Evolutionary conservation across 1,139 yeast genomes (phyloP).

Genomic region (Petasospora fabianii): DNA sequence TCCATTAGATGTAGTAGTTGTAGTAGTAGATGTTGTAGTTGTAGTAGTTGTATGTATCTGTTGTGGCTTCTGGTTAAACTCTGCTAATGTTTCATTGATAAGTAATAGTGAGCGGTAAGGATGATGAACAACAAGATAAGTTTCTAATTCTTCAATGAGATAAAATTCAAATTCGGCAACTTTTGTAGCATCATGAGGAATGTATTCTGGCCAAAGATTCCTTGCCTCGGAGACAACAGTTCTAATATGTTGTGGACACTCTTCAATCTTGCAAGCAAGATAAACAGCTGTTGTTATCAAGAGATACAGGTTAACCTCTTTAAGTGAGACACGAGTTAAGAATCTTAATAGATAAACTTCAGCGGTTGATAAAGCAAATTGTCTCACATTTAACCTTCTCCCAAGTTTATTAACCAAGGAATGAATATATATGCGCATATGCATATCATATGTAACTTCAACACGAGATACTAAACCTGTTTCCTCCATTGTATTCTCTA

Average conservation of each 20-base stretch:
- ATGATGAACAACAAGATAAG: slow-evolving; percentile 78
- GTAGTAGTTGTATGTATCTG: slow-evolving; percentile 2
- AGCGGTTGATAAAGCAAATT: slow-evolving; percentile 83
- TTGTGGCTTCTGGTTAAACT: slow-evolving; percentile 24
- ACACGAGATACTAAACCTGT: slow-evolving; percentile 40
- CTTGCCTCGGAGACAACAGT: slow-evolving; percentile 81
- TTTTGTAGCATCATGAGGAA: slow-evolving; percentile 87
- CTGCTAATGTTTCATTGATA: slow-evolving; percentile 44
- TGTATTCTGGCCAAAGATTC: slow-evolving; percentile 90
- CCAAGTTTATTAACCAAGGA: slow-evolving; percentile 72
- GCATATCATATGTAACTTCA: slow-evolving; percentile 50
- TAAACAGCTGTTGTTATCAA: slow-evolving; percentile 83
- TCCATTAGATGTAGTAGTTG: too few species aligned
- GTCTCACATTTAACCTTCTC: slow-evolving; percentile 70
- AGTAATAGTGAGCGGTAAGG: slow-evolving; percentile 78
- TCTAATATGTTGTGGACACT: slow-evolving; percentile 90
- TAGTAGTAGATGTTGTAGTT: too few species aligned
- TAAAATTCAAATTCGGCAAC: slow-evolving; percentile 97
- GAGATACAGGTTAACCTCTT: slow-evolving; percentile 79
- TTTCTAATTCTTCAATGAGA: slow-evolving; percentile 82
- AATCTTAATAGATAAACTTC: slow-evolving; percentile 79
- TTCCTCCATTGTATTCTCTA: slow-evolving; percentile 34
- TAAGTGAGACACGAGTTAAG: slow-evolving; percentile 64
- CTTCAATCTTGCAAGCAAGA: slow-evolving; percentile 91
- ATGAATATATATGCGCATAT: slow-evolving; percentile 66